Evolutionary conservation across 805 yeast species (phyloP), one percentile per base, ranked within the genome.

Genomic region (Saturnispora hagleri): DNA sequence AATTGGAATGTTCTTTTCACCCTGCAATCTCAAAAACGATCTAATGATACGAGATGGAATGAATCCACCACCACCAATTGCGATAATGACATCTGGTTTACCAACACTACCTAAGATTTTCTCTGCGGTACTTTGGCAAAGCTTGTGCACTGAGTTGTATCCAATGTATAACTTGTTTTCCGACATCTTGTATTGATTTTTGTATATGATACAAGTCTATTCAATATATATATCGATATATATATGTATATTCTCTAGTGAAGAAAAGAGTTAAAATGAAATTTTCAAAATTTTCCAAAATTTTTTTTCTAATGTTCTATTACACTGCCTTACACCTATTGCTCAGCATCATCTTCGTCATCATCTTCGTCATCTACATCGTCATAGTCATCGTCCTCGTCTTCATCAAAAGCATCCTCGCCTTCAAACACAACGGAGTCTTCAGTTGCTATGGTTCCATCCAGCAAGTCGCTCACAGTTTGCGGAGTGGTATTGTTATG

Each of bases 61-160:
- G 63, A 81, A 78, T 18, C 88, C 88, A 60, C 88, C 88, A 55
- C 88, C 88, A 57, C 86, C 84, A 53, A 82, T 82, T 57, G 85
- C 85, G 55, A 82, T 74, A 58, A 80, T 80, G 43, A 80, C 69
- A 64, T 81, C 86, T 38, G 69, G 66, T 54, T 68, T 66, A 47
- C 70, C 70, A 12, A 61, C 55, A 2, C 57, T 60, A 15, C 51
- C 63, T 43, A 68, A 55, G 46, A 63, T 60, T 34, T 59, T 57
- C n/a, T 51, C 59, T 5, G 71, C 69, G 57, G 71, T 64, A 62
- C 68, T 53, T 69, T 85, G 88, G 66, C 95, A 88, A 54, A 85
- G 74, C 72, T 87, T 87, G 73, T 87, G 96, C 53, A 88, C 81
- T 62, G 81, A 76, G 71, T 87, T 84, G 75, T 87, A 87, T 20